Conservation (phyloP, 1,284 basidiomycete species). For the Filobasidium uniguttulatum region DNA sequence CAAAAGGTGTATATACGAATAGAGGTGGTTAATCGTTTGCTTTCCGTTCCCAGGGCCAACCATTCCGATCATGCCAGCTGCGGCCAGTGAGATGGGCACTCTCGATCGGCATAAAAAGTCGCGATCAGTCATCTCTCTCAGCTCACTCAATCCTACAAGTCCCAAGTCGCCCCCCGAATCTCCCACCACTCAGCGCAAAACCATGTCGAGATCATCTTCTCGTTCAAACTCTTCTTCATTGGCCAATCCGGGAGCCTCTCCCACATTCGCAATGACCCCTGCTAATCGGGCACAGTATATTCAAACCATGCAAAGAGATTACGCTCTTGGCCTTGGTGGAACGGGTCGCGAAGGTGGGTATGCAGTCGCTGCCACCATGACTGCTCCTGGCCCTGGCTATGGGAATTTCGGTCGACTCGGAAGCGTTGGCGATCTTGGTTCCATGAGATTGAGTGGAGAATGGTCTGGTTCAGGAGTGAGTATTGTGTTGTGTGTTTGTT, state of each 20-base stretch:
- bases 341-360: slow-evolving; percentile 29
- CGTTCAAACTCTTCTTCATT: neutral
- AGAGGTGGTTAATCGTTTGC: neutral
- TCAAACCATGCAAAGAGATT: slow-evolving; percentile 1
- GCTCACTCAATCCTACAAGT: slow-evolving; percentile 16
- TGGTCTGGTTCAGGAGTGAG: slow-evolving; percentile 1
- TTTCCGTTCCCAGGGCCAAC: neutral
- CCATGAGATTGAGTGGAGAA: slow-evolving; percentile 2
- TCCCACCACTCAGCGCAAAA: slow-evolving; percentile 8
- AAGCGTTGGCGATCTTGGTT: slow-evolving; percentile 6
- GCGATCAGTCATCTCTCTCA: slow-evolving; percentile 26
- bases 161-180: slow-evolving; percentile 16
- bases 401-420: neutral
- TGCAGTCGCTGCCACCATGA: slow-evolving; percentile 28
- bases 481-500: neutral
- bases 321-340: neutral
- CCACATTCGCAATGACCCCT: neutral
- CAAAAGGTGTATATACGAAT: neutral
- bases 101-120: slow-evolving; percentile 15
- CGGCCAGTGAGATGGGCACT: neutral
- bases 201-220: slow-evolving; percentile 3
- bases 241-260: neutral
- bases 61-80: neutral
- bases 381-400: neutral
- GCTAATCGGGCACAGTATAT: neutral